These are phyloP conservation scores for Chalaropsis thielavioides DNA, from an alignment of 2,329 filamentous ascomycete genomes.

Conservation along the genomic window DNA sequence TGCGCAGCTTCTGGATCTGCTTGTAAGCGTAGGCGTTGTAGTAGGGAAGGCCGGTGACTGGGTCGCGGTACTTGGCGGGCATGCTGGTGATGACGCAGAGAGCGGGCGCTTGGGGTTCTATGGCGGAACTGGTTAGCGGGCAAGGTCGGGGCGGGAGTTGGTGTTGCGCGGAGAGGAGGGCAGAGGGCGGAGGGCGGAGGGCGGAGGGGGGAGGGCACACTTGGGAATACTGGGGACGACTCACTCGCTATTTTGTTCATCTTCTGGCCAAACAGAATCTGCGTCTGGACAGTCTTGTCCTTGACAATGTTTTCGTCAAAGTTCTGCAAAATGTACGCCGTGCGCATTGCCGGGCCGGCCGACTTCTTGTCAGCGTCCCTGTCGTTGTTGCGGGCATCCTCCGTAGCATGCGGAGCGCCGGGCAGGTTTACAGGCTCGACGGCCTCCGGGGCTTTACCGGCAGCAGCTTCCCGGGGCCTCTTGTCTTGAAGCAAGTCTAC, in stretches of 20 bases:
- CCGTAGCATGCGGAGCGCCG: neutral
- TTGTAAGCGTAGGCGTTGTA: conserved; percentile 65
- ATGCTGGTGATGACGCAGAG: conserved; percentile 73
- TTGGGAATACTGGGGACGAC: conserved; percentile 20
- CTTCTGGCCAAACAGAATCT: conserved; percentile 44
- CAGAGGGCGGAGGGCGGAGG: neutral
- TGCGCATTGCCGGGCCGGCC: conserved; percentile 33
- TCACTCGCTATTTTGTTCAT: conserved; percentile 43
- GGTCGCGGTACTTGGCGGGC: conserved; percentile 71
- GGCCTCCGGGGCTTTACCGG: neutral
- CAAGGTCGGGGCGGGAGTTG: no score
- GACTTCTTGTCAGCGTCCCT: conserved; percentile 14
- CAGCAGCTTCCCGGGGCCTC: neutral
- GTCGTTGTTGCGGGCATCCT: conserved; percentile 2
- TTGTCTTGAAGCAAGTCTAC: neutral
- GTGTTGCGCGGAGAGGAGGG: no score
- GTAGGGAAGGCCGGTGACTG: conserved; percentile 69
- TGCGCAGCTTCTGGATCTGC: conserved; percentile 60
- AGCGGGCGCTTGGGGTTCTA: conserved; percentile 37
- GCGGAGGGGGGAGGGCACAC: neutral
- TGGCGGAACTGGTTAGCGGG: neutral
- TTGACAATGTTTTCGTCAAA: conserved; percentile 43
- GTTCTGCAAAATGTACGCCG: conserved; percentile 45
- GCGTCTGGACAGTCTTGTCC: conserved; percentile 42
- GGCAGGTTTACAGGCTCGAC: neutral